Conservation (phyloP, 1,139 yeast genomes). For the Debaryomycetaceae sp. region DNA sequence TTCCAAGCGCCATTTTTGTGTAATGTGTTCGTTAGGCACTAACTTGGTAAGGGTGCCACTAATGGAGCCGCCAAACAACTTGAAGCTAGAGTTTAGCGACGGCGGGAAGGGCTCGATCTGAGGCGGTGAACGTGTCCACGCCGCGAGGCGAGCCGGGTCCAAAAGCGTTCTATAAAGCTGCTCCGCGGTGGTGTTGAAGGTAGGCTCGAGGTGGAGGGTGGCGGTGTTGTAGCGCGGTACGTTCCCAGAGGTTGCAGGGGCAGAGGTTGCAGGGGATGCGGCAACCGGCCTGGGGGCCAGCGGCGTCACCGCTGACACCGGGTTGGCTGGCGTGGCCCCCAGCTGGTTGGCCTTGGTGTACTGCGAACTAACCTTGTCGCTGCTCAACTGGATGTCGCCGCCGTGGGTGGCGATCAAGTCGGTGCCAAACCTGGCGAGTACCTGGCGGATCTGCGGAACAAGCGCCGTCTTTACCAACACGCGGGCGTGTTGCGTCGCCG, state of each 20-base stretch:
- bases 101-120: conserved; percentile 49
- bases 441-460: conserved; percentile 63
- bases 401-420: conserved; percentile 77
- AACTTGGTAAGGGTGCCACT: conserved; percentile 63
- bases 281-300: conserved; percentile 11
- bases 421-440: conserved; percentile 62
- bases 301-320: conserved; percentile 11
- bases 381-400: conserved; percentile 74
- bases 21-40: conserved; percentile 54
- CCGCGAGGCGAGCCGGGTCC: conserved; percentile 72
- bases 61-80: conserved; percentile 86
- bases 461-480: conserved; percentile 53
- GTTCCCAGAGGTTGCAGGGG: conserved; percentile 11
- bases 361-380: conserved; percentile 61
- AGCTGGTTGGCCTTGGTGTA: conserved; percentile 64
- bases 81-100: conserved; percentile 57
- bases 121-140: conserved; percentile 86
- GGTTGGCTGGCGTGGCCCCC: conserved; percentile 14
- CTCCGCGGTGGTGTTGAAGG: conserved; percentile 83
- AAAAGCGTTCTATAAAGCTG: conserved; percentile 74
- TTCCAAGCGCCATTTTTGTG: conserved; percentile 78
- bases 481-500: conserved; percentile 48
- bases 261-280: conserved; percentile 16
- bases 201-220: conserved; percentile 70
- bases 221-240: conserved; percentile 75